Base-by-base conservation (phyloP, 1,284 basidiomycete genomes). In the Sanghuangporus weigelae region DNA sequence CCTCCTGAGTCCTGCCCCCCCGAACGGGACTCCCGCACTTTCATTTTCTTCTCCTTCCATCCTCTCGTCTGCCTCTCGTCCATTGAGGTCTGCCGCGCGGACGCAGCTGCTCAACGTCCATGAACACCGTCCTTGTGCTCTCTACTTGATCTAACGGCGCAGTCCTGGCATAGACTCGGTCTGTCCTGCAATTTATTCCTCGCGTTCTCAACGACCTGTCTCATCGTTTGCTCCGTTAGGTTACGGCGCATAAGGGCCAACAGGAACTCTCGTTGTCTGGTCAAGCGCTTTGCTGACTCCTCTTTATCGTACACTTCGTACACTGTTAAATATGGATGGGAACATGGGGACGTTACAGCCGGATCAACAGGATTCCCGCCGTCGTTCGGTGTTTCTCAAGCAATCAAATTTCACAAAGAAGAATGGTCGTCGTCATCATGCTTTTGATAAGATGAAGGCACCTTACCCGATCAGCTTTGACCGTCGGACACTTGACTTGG, bases 381-480 rank as follows among this genome's bases (percentile, higher is more conserved):
- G 68, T 35, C 68, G 70, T 21, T 57, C 63, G 2, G 49, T 51
- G 8, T 67, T 69, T 21, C 54, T 64, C 51, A 87, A 82, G 72
- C 85, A 87, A 71, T 79, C 78, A 62, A 80, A 82, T 57, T 87
- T 86, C 71, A 68, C 79, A 39, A 71, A 76, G 69, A 87, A 85
- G 69, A 71, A 86, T 70, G 87, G 87, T 50, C 81, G 81, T 54
- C 79, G 78, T 62, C 84, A 87, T 60, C 88, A 90, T 71, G 77
- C 81, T 7, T 85, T 84, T 68, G 85, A 85, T 67, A 80, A 80
- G 49, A 86, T 89, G 72, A 90, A 90, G 75, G 89, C 86, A 1
- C 89, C 89, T 0, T 89, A 75, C 74, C 88, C 89, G 0, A 70
- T 87, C 46, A 85, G 83, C 19, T 90, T 89, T 71, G 84, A 89